Percentiles rank a stretch among this genome's conserved stretches.
Conservation (phyloP, 2,329 filamentous ascomycete genomes). For the Talaromyces sp. region DNA sequence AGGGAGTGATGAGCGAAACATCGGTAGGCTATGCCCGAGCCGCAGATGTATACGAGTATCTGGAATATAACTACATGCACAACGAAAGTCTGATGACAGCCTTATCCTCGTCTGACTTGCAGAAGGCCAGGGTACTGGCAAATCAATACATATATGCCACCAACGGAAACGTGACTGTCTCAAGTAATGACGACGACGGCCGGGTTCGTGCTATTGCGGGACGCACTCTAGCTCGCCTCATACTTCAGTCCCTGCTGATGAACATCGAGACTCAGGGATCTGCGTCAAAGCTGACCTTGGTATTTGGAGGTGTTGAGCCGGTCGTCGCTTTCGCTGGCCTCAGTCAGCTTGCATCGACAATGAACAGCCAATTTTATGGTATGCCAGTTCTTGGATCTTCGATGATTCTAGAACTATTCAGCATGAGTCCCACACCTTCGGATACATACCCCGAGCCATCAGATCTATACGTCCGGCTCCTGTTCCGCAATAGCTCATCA, state of each 20-base stretch:
- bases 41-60: slow-evolving; percentile 53
- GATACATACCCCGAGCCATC: slow-evolving; percentile 39
- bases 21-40: slow-evolving; percentile 51
- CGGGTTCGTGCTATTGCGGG: slow-evolving; percentile 41
- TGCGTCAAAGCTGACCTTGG: slow-evolving; percentile 43
- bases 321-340: slow-evolving; percentile 52
- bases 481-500: slow-evolving; percentile 55
- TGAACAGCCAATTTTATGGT: slow-evolving; percentile 46
- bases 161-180: slow-evolving; percentile 44
- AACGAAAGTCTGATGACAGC: slow-evolving; percentile 42
- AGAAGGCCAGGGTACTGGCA: slow-evolving; percentile 44
- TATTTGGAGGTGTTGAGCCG: slow-evolving; percentile 51
- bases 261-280: slow-evolving; percentile 39
- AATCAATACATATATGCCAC: slow-evolving; percentile 48
- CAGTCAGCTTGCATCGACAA: slow-evolving; percentile 36
- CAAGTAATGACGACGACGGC: slow-evolving; percentile 25
- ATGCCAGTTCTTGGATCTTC: slow-evolving; percentile 49
- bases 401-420: slow-evolving; percentile 53
- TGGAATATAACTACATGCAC: slow-evolving; percentile 53
- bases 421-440: slow-evolving; percentile 31
- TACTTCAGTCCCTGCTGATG: slow-evolving; percentile 37
- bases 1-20: slow-evolving; percentile 37
- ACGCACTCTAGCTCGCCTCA: slow-evolving; percentile 38
- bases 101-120: slow-evolving; percentile 32
- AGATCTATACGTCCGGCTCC: slow-evolving; percentile 55